Percentiles rank a stretch among this genome's conserved stretches.
Conservation (phyloP, 2,329 filamentous ascomycete species). For the Ophiostoma tasmaniense region DNA sequence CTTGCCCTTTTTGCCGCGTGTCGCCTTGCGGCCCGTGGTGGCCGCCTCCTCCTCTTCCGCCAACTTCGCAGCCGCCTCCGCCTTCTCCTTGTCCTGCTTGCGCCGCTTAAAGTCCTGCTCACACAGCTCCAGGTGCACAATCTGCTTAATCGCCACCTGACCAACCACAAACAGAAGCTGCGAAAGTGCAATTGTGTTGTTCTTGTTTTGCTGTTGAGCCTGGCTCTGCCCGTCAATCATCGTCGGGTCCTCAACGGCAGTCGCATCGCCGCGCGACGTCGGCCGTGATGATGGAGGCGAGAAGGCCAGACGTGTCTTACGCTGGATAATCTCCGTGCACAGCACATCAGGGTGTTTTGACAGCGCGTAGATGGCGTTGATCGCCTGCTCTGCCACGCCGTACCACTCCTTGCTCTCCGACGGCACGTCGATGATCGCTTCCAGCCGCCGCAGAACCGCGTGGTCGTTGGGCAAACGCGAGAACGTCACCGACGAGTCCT, state of each 20-base stretch:
- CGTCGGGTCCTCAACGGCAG: background rate
- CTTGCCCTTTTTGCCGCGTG: conserved; percentile 27
- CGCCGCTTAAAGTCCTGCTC: conserved; percentile 96
- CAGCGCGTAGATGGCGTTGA: conserved; percentile 88
- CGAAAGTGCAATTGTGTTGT: conserved; percentile 67
- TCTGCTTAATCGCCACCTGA: conserved; percentile 96
- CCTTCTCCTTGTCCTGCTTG: conserved; percentile 71
- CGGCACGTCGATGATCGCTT: conserved; percentile 73
- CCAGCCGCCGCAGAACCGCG: conserved; percentile 71
- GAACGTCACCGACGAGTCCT: conserved; percentile 60
- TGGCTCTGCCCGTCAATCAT: background rate
- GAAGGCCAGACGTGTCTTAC: conserved; percentile 80
- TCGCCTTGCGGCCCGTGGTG: conserved; percentile 4
- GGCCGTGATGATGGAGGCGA: conserved; percentile 36
- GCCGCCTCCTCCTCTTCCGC: conserved; percentile 23
- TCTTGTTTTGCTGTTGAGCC: conserved; percentile 39
- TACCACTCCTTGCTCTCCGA: conserved; percentile 95
- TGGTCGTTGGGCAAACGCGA: conserved; percentile 86
- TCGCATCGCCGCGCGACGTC: conserved; percentile 34
- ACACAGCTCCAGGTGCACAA: conserved; percentile 94
- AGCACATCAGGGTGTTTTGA: conserved; percentile 90
- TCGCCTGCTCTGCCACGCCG: conserved; percentile 90
- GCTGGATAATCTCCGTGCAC: conserved; percentile 80
- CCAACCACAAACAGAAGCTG: conserved; percentile 92
- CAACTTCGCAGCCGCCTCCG: conserved; percentile 31